Evolutionary conservation across 1,284 basidiomycete species (phyloP).

Genomic region (Puccinia triticina): DNA sequence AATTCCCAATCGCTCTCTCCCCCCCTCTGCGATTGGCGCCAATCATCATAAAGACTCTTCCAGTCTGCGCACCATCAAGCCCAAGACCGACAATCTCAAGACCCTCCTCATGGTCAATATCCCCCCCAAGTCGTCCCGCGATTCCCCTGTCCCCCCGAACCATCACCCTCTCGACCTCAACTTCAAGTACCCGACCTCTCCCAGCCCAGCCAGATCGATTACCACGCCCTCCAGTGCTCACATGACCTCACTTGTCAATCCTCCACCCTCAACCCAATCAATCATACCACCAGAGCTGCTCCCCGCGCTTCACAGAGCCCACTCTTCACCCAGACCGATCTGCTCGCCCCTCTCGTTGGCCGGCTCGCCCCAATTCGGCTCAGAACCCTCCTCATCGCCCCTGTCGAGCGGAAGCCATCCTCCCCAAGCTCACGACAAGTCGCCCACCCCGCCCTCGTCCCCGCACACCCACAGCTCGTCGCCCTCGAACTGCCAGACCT

Average conservation of each 20-base stretch:
- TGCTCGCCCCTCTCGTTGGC: background rate
- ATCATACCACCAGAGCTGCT: background rate
- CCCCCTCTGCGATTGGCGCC: background rate
- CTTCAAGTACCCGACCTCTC: background rate
- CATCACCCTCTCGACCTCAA: background rate
- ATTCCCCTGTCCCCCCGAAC: background rate
- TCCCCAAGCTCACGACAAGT: background rate
- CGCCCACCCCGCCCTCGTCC: background rate
- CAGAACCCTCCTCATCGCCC: background rate
- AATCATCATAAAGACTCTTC: background rate
- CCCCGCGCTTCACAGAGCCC: background rate
- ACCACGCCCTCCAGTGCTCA: background rate
- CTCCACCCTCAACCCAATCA: background rate
- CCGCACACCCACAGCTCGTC: background rate
- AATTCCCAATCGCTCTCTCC: background rate
- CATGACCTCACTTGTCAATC: background rate
- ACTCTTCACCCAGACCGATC: background rate
- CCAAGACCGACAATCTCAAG: background rate
- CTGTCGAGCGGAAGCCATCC: background rate
- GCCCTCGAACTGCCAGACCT: slow-evolving; percentile 15
- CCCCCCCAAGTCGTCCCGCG: background rate
- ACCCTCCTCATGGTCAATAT: background rate
- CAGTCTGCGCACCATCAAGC: background rate
- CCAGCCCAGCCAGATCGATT: background rate
- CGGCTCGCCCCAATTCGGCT: background rate